Evolutionary conservation across 2,329 filamentous ascomycete species (phyloP).

Genomic region (Pseudogymnoascus sp.): DNA sequence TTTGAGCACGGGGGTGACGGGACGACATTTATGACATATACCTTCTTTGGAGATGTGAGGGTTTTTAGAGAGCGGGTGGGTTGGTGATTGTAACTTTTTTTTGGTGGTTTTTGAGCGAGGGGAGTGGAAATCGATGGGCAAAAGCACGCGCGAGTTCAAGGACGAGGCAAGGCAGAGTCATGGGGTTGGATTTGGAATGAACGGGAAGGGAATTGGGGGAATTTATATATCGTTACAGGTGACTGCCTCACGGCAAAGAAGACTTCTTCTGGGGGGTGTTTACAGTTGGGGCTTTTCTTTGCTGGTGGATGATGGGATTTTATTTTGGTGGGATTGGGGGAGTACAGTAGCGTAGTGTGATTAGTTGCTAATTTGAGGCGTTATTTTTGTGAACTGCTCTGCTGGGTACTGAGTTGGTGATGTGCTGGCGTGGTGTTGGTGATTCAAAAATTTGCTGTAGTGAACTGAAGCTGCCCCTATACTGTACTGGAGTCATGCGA

Average conservation of each 20-base stretch:
- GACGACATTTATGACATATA: constrained; percentile 5
- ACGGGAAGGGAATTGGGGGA: background rate
- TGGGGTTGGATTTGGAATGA: background rate
- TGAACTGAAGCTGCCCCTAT: background rate
- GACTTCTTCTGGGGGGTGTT: constrained; percentile 7
- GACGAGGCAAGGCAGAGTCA: background rate
- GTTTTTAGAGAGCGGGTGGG: background rate
- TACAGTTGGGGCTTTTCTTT: constrained; percentile 8
- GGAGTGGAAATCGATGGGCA: background rate
- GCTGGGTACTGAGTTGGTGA: background rate
- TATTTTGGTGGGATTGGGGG: background rate
- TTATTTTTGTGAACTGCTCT: background rate
- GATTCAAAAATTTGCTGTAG: background rate
- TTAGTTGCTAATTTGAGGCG: constrained; percentile 5
- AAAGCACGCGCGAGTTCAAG: constrained; percentile 1
- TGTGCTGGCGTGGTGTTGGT: background rate
- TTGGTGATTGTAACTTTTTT: constrained; percentile 5
- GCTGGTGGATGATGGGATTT: constrained; percentile 8
- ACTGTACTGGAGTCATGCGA: too few relatives aligned
- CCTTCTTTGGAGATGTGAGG: background rate
- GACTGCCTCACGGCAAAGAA: constrained; percentile 9
- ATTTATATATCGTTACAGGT: background rate
- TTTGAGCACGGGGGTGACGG: background rate
- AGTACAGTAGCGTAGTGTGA: constrained; percentile 5
- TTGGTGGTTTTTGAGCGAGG: background rate